Conservation (phyloP, 1,284 basidiomycete species). For the Jaminaea rosea region DNA sequence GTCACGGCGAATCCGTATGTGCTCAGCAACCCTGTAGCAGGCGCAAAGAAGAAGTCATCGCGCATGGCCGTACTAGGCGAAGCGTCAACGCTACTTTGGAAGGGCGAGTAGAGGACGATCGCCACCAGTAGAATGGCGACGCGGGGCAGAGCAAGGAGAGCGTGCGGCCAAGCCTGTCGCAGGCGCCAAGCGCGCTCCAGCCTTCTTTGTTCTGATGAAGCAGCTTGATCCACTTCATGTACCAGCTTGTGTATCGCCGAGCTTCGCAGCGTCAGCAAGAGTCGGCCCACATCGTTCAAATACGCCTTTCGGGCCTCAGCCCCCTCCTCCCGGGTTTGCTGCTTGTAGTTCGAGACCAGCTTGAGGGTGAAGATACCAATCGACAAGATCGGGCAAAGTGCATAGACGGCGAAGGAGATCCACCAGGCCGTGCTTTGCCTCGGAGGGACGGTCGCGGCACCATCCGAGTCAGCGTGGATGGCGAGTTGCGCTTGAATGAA, state of each 20-base stretch:
- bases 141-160: neutral
- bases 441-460: neutral
- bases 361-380: no score
- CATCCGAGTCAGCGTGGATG: conserved; percentile 6
- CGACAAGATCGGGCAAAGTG: conserved; percentile 1
- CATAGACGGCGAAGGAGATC: conserved; percentile 23
- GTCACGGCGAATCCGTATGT: no score
- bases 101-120: neutral
- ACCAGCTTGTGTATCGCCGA: neutral
- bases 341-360: neutral
- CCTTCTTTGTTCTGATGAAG: neutral
- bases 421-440: conserved; percentile 18
- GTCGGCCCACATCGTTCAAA: neutral
- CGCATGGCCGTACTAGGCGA: neutral
- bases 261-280: neutral
- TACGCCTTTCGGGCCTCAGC: neutral
- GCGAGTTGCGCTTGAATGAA: conserved; percentile 41
- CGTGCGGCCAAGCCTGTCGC: neutral
- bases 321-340: neutral
- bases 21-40: no score
- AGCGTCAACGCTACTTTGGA: neutral
- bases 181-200: neutral
- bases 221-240: neutral
- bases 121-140: neutral
- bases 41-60: neutral